Percentiles rank a stretch among this genome's conserved stretches.
phyloP scores from a whole-genome alignment of 2,329 filamentous ascomycete genomes.

The Mycocentrospora acerina region DNA sequence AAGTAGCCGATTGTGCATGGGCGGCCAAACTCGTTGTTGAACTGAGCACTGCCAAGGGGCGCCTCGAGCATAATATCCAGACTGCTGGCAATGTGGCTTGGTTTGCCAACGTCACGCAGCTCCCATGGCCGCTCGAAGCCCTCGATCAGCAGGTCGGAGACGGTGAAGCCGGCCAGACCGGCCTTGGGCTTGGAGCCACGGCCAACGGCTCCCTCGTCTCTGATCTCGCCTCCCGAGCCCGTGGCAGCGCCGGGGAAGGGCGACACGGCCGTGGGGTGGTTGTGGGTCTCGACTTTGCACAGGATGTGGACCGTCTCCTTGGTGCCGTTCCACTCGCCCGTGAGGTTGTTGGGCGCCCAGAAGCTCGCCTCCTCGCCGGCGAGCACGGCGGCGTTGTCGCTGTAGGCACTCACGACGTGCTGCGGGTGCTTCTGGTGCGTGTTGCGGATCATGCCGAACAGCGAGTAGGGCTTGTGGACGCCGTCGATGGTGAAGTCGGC shows the following conservation, averaged over 20 bases:
- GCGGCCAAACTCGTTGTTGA: constrained; percentile 97
- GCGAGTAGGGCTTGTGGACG: constrained; percentile 71
- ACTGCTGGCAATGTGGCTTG: constrained; percentile 87
- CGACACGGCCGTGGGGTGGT: constrained; percentile 94
- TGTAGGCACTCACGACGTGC: constrained; percentile 92
- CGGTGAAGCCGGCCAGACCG: constrained; percentile 88
- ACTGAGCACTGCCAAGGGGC: constrained; percentile 89
- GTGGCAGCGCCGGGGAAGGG: constrained; percentile 92
- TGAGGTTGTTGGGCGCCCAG: constrained; percentile 86
- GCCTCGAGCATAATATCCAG: constrained; percentile 98
- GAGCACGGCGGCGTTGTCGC: constrained; percentile 94
- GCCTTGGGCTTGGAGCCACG: constrained; percentile 91
- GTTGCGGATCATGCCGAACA: constrained; percentile 96
- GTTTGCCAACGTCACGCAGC: constrained; percentile 76
- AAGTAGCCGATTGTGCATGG: constrained; percentile 89
- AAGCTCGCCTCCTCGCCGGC: constrained; percentile 70
- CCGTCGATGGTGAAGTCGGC: constrained; percentile 95
- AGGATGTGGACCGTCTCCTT: constrained; percentile 87
- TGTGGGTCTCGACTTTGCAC: constrained; percentile 96
- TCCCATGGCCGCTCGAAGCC: constrained; percentile 86
- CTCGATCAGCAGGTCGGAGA: constrained; percentile 90
- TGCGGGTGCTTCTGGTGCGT: constrained; percentile 78
- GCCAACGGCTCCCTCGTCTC: constrained; percentile 92
- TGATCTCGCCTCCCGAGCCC: constrained; percentile 91
- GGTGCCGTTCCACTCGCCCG: constrained; percentile 82